Percentiles rank a stretch among this genome's conserved stretches.
Conservation (phyloP, 306 rosid species). For the Mimosa pudica region DNA sequence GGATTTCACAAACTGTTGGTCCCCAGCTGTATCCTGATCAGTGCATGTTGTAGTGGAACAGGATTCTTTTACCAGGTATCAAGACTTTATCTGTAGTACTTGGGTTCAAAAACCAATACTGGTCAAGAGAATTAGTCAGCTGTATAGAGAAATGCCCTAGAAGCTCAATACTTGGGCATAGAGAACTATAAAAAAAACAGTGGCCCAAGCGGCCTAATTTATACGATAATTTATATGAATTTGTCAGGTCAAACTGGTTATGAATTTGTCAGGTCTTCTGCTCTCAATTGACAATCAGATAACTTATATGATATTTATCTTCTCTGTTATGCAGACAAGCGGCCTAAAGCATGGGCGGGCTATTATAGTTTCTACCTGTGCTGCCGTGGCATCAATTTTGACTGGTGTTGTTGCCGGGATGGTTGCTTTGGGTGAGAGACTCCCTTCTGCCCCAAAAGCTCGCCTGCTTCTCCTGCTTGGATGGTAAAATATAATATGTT, state of each 20-base stretch:
- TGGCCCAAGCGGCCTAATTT: not conserved
- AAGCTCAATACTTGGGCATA: not conserved
- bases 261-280: slow-evolving; percentile 21
- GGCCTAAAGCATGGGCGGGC: slow-evolving; percentile 98
- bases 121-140: not conserved
- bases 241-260: not conserved
- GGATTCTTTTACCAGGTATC: slow-evolving; percentile 94
- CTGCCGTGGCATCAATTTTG: slow-evolving; percentile 94
- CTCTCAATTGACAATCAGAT: slow-evolving; percentile 15
- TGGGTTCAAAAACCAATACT: slow-evolving; percentile 13
- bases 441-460: slow-evolving; percentile 84
- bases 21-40: slow-evolving; percentile 74
- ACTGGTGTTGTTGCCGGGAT: slow-evolving; percentile 97
- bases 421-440: slow-evolving; percentile 94
- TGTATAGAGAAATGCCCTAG: not conserved
- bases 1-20: slow-evolving; percentile 79
- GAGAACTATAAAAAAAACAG: not conserved
- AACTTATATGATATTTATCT: slow-evolving; percentile 16
- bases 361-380: slow-evolving; percentile 88
- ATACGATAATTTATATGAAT: too few species aligned
- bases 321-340: slow-evolving; percentile 63
- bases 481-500: slow-evolving; percentile 60
- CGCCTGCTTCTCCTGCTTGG: slow-evolving; percentile 82
- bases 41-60: slow-evolving; percentile 74
- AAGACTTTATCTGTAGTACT: not conserved